These are phyloP conservation scores for Naganishia friedmannii DNA, from an alignment of 768 basidiomycete species.

Conservation along the genomic window DNA sequence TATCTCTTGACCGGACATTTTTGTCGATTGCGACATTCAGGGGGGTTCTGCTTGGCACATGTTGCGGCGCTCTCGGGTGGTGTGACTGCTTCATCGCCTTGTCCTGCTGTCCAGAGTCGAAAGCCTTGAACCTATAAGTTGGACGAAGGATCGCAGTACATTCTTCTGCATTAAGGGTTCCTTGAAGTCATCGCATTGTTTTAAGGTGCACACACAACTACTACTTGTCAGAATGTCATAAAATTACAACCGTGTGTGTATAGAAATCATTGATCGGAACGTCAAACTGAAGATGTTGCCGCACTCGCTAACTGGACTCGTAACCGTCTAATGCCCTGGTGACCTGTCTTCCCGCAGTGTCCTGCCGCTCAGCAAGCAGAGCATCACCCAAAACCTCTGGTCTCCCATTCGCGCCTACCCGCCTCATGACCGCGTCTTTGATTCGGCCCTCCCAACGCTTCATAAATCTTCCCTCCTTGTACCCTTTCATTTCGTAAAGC, in stretches of 20 bases:
- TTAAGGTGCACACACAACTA: too few relatives aligned
- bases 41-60: too few relatives aligned
- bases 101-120: too few relatives aligned
- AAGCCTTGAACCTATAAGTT: too few relatives aligned
- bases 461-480: slow-evolving; percentile 25
- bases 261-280: background rate
- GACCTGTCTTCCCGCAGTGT: slow-evolving; percentile 3
- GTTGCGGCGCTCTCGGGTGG: too few relatives aligned
- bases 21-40: too few relatives aligned
- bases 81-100: too few relatives aligned
- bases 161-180: too few relatives aligned
- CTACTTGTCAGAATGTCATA: too few relatives aligned
- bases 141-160: too few relatives aligned
- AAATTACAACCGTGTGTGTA: background rate
- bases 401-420: background rate
- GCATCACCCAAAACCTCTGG: slow-evolving; percentile 13
- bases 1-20: slow-evolving; percentile 5
- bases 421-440: slow-evolving; percentile 6
- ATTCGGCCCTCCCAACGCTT: slow-evolving; percentile 19
- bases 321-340: slow-evolving; percentile 13
- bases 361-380: slow-evolving; percentile 9
- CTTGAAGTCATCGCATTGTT: too few relatives aligned
- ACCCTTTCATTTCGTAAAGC: slow-evolving; percentile 10
- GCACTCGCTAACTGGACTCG: slow-evolving; percentile 1
- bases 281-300: background rate